These are phyloP conservation scores for Cyclotella kingstonii DNA, from an alignment of 108 stramenopile species.

Conservation along the genomic window DNA sequence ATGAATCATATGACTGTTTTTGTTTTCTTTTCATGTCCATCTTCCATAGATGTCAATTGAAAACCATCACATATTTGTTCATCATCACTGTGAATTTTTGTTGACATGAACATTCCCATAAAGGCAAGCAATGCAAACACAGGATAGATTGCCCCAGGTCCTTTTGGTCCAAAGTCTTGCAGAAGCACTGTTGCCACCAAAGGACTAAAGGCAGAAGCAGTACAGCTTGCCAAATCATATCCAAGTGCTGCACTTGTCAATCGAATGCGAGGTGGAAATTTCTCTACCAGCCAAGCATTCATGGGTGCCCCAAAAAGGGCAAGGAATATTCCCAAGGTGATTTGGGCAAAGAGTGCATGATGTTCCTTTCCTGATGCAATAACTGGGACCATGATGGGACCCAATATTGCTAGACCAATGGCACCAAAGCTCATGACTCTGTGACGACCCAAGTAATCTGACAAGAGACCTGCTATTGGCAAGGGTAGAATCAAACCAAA, in stretches of 20 bases:
- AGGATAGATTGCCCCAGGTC: constrained; percentile 52
- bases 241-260: constrained; percentile 60
- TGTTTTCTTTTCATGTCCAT: not conserved
- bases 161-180: constrained; percentile 35
- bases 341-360: constrained; percentile 54
- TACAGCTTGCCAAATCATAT: constrained; percentile 61
- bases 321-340: constrained; percentile 47
- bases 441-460: constrained; percentile 51
- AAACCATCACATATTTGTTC: constrained; percentile 2
- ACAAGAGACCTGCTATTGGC: constrained; percentile 53
- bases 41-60: constrained; percentile 4
- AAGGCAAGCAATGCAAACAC: constrained; percentile 39
- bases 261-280: constrained; percentile 52
- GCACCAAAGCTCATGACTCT: constrained; percentile 49
- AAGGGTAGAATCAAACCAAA: constrained; percentile 51
- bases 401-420: constrained; percentile 39
- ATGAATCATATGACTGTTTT: constrained; percentile 4
- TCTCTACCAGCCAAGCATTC: constrained; percentile 66
- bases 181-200: constrained; percentile 59
- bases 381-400: constrained; percentile 46
- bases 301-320: constrained; percentile 63
- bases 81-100: constrained; percentile 15
- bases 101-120: constrained; percentile 24
- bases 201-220: constrained; percentile 61
- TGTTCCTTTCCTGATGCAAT: constrained; percentile 43